phyloP scores from a whole-genome alignment of 768 basidiomycete species.

The Fistulinella prunicolor region DNA sequence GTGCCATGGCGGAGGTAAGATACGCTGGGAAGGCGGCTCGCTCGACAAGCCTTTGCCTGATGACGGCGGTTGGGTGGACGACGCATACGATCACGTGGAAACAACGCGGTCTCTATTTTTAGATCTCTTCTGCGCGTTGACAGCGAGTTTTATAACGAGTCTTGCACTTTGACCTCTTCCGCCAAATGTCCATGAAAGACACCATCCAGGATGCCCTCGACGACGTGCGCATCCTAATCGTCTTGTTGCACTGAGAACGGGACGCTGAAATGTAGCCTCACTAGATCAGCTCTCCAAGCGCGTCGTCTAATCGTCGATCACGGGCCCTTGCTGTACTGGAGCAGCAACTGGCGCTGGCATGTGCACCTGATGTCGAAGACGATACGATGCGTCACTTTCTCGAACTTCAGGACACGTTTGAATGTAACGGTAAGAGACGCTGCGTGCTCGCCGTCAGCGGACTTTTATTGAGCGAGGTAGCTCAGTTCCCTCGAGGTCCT shows the following conservation, averaged over 20 bases:
- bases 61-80: too few relatives aligned
- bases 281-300: slow-evolving; percentile 64
- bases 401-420: slow-evolving; percentile 72
- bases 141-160: too few relatives aligned
- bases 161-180: too few relatives aligned
- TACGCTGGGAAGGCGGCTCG: too few relatives aligned
- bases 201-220: slow-evolving; percentile 63
- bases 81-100: slow-evolving; percentile 37
- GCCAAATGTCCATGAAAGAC: slow-evolving; percentile 41
- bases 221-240: slow-evolving; percentile 46
- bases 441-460: background rate
- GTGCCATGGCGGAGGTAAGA: slow-evolving; percentile 43
- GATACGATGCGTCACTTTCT: slow-evolving; percentile 54
- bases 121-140: background rate
- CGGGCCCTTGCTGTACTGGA: slow-evolving; percentile 58
- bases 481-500: slow-evolving; percentile 65
- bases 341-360: slow-evolving; percentile 49
- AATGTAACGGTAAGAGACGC: slow-evolving; percentile 67
- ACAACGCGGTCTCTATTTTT: slow-evolving; percentile 19
- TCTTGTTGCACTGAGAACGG: background rate
- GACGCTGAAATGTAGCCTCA: slow-evolving; percentile 12
- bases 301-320: slow-evolving; percentile 48
- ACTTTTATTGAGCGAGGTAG: slow-evolving; percentile 6
- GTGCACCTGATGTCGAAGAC: slow-evolving; percentile 40
- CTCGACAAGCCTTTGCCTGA: too few relatives aligned